Evolutionary conservation across 768 basidiomycete genomes (phyloP), one percentile per base, ranked within the genome.

Genomic region (Phlegmacium glaucopus): DNA sequence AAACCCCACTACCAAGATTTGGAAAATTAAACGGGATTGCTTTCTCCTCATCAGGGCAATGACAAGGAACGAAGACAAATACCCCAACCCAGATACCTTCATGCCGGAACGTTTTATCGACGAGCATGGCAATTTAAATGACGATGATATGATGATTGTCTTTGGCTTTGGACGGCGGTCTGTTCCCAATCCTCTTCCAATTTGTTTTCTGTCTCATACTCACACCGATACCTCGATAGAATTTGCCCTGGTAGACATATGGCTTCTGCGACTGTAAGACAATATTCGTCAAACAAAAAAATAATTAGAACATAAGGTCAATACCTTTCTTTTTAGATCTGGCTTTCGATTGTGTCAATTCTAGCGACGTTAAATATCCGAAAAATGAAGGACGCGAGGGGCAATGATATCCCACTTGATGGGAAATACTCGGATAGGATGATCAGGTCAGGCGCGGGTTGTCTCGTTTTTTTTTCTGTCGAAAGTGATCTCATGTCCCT

Each of bases 21-120:
- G 18, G 13, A 45, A 16, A 12, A 34, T n/a, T n/a, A n/a, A n/a
- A n/a, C n/a, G n/a, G n/a, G n/a, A n/a, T n/a, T 39, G 18, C 29
- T 17, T 41, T 28, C 29, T 25, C 42, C 17, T 27, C 25, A n/a
- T 30, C 18, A 61, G 58, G 57, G 55, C 59, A 7, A 56, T 64
- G 52, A 55, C 55, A 25, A 60, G 60, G 34, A 52, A 65, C 43
- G 50, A 49, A 34, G 39, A 54, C 3, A 49, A 53, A 39, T 67
- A 61, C 37, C 53, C 56, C n/a, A 51, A 63, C 7, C 61, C 64
- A 1, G 53, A 61, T 9, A 45, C 42, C 11, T 65, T 67, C 57
- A 54, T 53, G 6, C 65, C 65, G 13, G 58, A 61, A 16, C 55
- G 62, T 6, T 64, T 62, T 46, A 35, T 62, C 11, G 39, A 56